phyloP scores from a whole-genome alignment of 768 basidiomycete species.

The Dacryopinax spathularia region DNA sequence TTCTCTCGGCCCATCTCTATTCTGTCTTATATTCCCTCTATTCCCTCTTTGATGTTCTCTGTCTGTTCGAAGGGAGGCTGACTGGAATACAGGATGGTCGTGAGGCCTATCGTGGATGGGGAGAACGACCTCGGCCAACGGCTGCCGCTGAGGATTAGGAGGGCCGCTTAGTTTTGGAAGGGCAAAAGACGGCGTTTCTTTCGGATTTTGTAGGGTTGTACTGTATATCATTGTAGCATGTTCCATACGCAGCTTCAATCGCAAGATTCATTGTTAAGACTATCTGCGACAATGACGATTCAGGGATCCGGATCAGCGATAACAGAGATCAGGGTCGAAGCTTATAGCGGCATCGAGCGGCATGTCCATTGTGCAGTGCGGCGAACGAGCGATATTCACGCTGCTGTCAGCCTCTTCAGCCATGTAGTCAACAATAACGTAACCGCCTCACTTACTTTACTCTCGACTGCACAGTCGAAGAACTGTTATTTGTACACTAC shows the following conservation, averaged over 20 bases:
- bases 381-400: no score
- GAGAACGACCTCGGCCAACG: neutral
- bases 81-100: neutral
- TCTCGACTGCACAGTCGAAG: no score
- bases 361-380: slow-evolving; percentile 3
- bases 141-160: neutral
- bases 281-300: no score
- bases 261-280: no score
- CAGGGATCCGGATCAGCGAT: no score
- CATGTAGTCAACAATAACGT: no score
- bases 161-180: no score
- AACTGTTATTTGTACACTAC: neutral
- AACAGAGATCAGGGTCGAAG: neutral
- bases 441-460: no score
- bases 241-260: neutral
- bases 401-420: no score
- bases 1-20: no score
- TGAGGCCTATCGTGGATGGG: neutral
- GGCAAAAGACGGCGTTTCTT: no score
- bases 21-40: no score
- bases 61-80: neutral
- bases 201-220: neutral
- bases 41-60: neutral
- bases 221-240: neutral
- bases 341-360: neutral